These are phyloP conservation scores for Mycena epipterygia DNA, from an alignment of 768 basidiomycete species.

Conservation along the genomic window DNA sequence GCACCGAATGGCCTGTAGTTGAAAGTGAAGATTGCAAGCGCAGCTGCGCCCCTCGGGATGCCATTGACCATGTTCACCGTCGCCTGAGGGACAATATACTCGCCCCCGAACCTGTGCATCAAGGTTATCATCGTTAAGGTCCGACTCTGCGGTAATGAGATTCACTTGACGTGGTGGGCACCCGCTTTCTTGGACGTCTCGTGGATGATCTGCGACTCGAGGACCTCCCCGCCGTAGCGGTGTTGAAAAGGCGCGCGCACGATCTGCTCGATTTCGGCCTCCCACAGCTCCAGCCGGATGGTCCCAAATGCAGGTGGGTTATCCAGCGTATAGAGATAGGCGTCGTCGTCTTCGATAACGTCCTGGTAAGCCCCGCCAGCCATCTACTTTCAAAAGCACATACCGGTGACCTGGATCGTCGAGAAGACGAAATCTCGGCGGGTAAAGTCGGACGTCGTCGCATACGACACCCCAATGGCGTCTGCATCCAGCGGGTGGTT, in stretches of 20 bases:
- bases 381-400: constrained; percentile 1
- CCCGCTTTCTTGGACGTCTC: constrained; percentile 52
- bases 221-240: constrained; percentile 39
- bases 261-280: constrained; percentile 41
- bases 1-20: constrained; percentile 53
- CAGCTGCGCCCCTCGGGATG: constrained; percentile 37
- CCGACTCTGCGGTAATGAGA: not conserved
- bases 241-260: constrained; percentile 42
- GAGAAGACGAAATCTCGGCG: constrained; percentile 49
- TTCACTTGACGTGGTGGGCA: constrained; percentile 49
- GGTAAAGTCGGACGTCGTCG: constrained; percentile 47
- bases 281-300: constrained; percentile 50
- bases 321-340: constrained; percentile 39
- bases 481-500: constrained; percentile 26
- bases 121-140: too few relatives aligned
- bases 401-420: constrained; percentile 43
- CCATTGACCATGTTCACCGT: constrained; percentile 48
- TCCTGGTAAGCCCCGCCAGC: not conserved
- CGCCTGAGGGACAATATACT: constrained; percentile 46
- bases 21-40: constrained; percentile 48
- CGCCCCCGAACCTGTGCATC: constrained; percentile 46
- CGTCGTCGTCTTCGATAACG: constrained; percentile 37
- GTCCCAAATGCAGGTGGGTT: constrained; percentile 43
- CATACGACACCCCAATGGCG: constrained; percentile 40
- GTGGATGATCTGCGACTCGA: constrained; percentile 47